phyloP scores from a whole-genome alignment of 2,329 filamentous ascomycete species.

The Cadophora luteo-olivacea region DNA sequence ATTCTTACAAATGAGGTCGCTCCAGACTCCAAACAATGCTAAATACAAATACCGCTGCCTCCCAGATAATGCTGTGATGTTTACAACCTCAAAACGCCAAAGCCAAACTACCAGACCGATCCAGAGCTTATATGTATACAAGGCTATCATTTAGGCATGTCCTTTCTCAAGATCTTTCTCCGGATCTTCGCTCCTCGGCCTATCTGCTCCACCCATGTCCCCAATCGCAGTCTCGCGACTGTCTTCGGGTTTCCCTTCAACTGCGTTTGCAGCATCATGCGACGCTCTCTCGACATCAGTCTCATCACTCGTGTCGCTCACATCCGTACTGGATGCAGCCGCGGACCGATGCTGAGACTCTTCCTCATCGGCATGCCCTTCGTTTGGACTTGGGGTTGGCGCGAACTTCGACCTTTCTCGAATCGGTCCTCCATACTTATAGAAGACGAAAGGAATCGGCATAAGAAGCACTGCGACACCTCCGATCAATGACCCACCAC shows the following conservation, averaged over 20 bases:
- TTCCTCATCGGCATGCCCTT: background rate
- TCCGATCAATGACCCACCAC: slow-evolving; percentile 53
- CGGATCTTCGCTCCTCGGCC: slow-evolving; percentile 9
- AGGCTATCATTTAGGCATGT: background rate
- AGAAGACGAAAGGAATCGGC: slow-evolving; percentile 43
- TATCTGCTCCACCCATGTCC: slow-evolving; percentile 18
- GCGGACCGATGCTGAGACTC: background rate
- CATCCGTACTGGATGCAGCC: slow-evolving; percentile 4
- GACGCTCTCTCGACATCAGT: slow-evolving; percentile 12
- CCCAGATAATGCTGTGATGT: background rate
- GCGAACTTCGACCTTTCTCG: slow-evolving; percentile 42
- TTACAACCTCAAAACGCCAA: background rate
- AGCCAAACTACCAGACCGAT: too few relatives aligned
- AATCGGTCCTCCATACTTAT: slow-evolving; percentile 41
- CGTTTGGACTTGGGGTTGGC: slow-evolving; percentile 30
- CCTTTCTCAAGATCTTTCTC: slow-evolving; percentile 32
- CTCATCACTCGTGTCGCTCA: slow-evolving; percentile 1
- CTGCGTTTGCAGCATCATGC: background rate
- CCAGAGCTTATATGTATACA: background rate
- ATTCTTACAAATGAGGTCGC: background rate
- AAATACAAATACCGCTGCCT: background rate
- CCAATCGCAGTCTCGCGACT: slow-evolving; percentile 9
- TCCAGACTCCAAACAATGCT: slow-evolving; percentile 6
- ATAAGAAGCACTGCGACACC: slow-evolving; percentile 54
- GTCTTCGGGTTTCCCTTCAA: background rate